A percentile compares a stretch with the other conserved stretches of the same genome.
These are phyloP conservation scores for Silene uniflora DNA, from an alignment of 148 eudicot species.

Conservation along the genomic window DNA sequence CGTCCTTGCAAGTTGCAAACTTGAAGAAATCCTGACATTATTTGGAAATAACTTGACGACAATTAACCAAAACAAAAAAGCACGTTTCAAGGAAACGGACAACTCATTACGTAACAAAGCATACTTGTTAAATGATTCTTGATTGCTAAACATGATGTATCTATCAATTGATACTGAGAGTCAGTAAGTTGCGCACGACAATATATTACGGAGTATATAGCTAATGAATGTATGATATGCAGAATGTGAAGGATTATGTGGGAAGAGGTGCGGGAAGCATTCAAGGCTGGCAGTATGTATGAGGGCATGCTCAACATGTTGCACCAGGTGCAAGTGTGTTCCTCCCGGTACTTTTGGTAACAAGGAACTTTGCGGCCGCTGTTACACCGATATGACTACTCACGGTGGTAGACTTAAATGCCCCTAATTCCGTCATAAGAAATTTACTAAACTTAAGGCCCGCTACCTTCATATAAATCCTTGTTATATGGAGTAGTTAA, in stretches of 20 bases:
- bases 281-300: constrained; percentile 44
- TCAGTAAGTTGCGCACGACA: too few species aligned
- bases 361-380: constrained; percentile 52
- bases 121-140: too few species aligned
- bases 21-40: too few species aligned
- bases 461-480: not conserved
- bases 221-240: not conserved
- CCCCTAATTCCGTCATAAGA: constrained; percentile 30
- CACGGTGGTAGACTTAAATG: constrained; percentile 54
- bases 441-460: too few species aligned
- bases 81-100: too few species aligned
- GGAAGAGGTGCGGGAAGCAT: constrained; percentile 48
- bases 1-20: too few species aligned
- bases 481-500: not conserved
- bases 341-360: constrained; percentile 78
- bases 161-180: too few species aligned
- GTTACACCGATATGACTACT: constrained; percentile 73
- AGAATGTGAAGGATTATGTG: constrained; percentile 55
- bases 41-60: too few species aligned
- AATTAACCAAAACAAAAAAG: too few species aligned
- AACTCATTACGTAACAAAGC: too few species aligned
- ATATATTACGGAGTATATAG: too few species aligned
- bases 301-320: constrained; percentile 67
- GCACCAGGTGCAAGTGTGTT: constrained; percentile 69
- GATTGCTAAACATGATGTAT: too few species aligned